These are phyloP conservation scores for Grosmannia serpens DNA, from an alignment of 2,329 filamentous ascomycete genomes.

Conservation along the genomic window DNA sequence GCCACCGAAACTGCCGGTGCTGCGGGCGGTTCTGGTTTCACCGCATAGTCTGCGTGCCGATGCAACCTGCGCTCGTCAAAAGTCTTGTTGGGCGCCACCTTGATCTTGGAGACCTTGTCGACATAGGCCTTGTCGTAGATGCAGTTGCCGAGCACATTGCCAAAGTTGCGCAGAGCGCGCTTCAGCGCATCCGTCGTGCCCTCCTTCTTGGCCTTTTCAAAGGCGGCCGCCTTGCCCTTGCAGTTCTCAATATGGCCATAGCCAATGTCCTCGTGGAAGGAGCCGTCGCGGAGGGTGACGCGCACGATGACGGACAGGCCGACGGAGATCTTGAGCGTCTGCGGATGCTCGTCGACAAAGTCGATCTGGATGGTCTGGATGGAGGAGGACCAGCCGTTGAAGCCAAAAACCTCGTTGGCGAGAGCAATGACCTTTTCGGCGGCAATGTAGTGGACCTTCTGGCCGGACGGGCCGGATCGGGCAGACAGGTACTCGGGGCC, in stretches of 20 bases:
- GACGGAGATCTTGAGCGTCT: constrained; percentile 67
- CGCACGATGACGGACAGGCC: constrained; percentile 85
- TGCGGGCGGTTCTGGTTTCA: constrained; percentile 33
- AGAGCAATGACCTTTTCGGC: constrained; percentile 94
- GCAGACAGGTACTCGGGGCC: constrained; percentile 93
- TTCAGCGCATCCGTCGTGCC: constrained; percentile 92
- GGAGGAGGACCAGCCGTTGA: constrained; percentile 96
- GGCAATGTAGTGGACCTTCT: constrained; percentile 86
- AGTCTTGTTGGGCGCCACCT: constrained; percentile 52
- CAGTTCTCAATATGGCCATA: constrained; percentile 96
- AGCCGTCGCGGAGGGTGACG: constrained; percentile 82
- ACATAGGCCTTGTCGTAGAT: constrained; percentile 96
- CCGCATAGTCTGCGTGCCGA: constrained; percentile 65
- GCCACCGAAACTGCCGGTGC: not conserved
- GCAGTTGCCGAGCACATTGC: constrained; percentile 95
- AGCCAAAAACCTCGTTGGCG: constrained; percentile 90
- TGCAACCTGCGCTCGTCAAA: constrained; percentile 74
- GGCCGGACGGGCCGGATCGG: constrained; percentile 68
- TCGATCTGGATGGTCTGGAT: constrained; percentile 92
- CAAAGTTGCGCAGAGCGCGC: constrained; percentile 79
- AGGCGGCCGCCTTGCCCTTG: constrained; percentile 87
- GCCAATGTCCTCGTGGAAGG: constrained; percentile 95
- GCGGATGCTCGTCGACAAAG: constrained; percentile 78
- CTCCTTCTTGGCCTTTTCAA: constrained; percentile 98
- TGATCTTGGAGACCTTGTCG: constrained; percentile 79